Evolutionary conservation across 495 filamentous ascomycete genomes (phyloP), one percentile per base, ranked within the genome.

Genomic region (Letharia columbiana): DNA sequence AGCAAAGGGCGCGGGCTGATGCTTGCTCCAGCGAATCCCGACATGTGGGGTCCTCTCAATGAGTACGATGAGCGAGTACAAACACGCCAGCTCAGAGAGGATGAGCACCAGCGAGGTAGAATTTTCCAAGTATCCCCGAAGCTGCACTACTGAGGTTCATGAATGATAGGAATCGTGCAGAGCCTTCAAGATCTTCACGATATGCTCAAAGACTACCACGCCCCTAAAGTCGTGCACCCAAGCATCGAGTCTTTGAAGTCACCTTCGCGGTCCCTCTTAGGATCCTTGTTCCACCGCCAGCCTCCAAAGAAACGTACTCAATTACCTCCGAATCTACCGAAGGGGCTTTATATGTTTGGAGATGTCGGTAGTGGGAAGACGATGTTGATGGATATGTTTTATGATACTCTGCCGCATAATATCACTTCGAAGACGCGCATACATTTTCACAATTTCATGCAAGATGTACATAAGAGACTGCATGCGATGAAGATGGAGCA

Each of bases 361-460:
- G 94, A 98, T 75, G 95, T 99, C 13, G 95, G 95, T 33, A 93
- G 91, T 72, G 95, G 95, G 56, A 99, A 99, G 82, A 98, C 95
- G 2, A 99, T 99, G 95, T 79, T 99, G 68, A 98, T 99, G 94
- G 95, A 99, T 73, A 80, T 99, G 71, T 98, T 99, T 77, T 97
- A 91, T 78, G 91, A 98, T 63, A 96, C 93, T 2, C 78, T 99
- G 61, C 94, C 94, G 7, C 71, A 79, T 18, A 87, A 89, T 70
- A 91, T 98, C 68, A 83, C 77, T 65, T 83, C 85, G 50, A 97
- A 96, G 80, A 95, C 89, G n/a, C 83, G 94, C 20, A 96, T 98
- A 69, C 94, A 98, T 79, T 98, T 98, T 78, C 91, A 98, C 79
- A 96, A 95, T 75, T 98, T 98, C 81, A 98, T 98, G 93, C 94